Percentiles rank a stretch among this genome's conserved stretches.
Evolutionary conservation across 495 filamentous ascomycete genomes (phyloP).

Genomic region (Podospora pseudopauciseta): DNA sequence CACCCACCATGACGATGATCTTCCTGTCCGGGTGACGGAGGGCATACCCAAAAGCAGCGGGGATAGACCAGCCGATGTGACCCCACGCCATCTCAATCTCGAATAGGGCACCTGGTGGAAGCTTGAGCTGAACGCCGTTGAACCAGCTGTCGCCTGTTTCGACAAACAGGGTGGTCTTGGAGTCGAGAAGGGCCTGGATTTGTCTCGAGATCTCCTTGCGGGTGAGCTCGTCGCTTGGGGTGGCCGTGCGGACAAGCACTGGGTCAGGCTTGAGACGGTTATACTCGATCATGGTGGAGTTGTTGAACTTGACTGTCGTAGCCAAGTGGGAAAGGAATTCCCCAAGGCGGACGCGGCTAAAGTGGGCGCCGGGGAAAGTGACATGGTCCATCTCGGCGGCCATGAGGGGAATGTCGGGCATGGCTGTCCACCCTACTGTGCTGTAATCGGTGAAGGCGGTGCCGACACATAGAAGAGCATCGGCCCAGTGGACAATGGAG

Average conservation of each 20-base stretch:
- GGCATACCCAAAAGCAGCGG: constrained; percentile 27
- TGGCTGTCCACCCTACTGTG: constrained; percentile 28
- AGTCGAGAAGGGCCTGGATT: constrained; percentile 16
- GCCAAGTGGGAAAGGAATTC: constrained; percentile 23
- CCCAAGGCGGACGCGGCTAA: constrained; percentile 22
- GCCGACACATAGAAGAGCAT: constrained; percentile 25
- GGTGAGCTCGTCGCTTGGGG: constrained; percentile 16
- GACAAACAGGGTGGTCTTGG: constrained; percentile 20
- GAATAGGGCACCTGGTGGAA: constrained; percentile 25
- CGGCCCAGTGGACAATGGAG: constrained; percentile 27
- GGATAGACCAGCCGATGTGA: constrained; percentile 31
- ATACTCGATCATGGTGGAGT: constrained; percentile 26
- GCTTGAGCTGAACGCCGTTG: constrained; percentile 23
- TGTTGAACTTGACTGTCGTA: constrained; percentile 13
- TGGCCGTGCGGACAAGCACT: constrained; percentile 8
- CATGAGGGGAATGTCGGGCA: constrained; percentile 24
- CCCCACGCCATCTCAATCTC: constrained; percentile 34
- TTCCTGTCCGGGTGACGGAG: constrained; percentile 19
- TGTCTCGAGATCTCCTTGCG: constrained; percentile 23
- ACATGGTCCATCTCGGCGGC: constrained; percentile 24
- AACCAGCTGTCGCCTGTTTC: constrained; percentile 30
- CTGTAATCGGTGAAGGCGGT: constrained; percentile 27
- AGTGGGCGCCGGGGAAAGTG: constrained; percentile 25
- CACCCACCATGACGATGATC: constrained; percentile 27
- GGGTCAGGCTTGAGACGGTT: constrained; percentile 23